A percentile compares a stretch with the other conserved stretches of the same genome.
Conservation (phyloP, 345 rosid species). For the Mangifera indica region DNA sequence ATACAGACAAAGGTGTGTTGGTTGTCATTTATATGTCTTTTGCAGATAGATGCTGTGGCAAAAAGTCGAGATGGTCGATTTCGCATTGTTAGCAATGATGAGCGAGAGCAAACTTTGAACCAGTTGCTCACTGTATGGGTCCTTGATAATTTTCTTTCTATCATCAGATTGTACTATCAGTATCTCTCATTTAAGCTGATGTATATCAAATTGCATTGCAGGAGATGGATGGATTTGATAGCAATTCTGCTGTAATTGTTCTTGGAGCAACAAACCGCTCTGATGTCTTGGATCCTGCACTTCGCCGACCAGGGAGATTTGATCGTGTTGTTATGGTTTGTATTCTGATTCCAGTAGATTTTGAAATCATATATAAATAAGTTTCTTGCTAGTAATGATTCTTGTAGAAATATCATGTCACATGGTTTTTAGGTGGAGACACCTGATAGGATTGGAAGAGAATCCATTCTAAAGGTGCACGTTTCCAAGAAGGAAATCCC, state of each 20-base stretch:
- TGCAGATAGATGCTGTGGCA: slow-evolving; percentile 98
- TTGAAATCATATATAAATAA: slow-evolving; percentile 10
- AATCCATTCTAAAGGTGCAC: slow-evolving; percentile 88
- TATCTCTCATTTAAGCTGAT: slow-evolving; percentile 8
- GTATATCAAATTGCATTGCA: slow-evolving; percentile 32
- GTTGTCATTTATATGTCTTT: slow-evolving; percentile 5
- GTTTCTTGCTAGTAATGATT: slow-evolving; percentile 9
- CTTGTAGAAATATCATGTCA: slow-evolving; percentile 15
- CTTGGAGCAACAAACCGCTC: slow-evolving; percentile 98
- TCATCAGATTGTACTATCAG: not conserved
- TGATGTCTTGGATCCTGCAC: slow-evolving; percentile 93
- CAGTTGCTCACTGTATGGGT: slow-evolving; percentile 85
- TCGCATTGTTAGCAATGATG: slow-evolving; percentile 83
- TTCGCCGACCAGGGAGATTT: slow-evolving; percentile 97
- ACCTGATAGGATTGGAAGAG: slow-evolving; percentile 89
- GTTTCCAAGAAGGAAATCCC: slow-evolving; percentile 84
- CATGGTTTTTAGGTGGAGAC: slow-evolving; percentile 69
- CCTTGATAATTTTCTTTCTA: slow-evolving; percentile 12
- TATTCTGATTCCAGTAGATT: slow-evolving; percentile 23
- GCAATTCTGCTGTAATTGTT: slow-evolving; percentile 90
- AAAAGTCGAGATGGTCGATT: slow-evolving; percentile 95
- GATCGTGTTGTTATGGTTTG: slow-evolving; percentile 93
- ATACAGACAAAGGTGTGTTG: slow-evolving; percentile 13
- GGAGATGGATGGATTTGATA: slow-evolving; percentile 99
- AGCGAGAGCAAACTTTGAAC: slow-evolving; percentile 97